Conservation (phyloP, 768 basidiomycete genomes). For the Strobilomyces confusus region DNA sequence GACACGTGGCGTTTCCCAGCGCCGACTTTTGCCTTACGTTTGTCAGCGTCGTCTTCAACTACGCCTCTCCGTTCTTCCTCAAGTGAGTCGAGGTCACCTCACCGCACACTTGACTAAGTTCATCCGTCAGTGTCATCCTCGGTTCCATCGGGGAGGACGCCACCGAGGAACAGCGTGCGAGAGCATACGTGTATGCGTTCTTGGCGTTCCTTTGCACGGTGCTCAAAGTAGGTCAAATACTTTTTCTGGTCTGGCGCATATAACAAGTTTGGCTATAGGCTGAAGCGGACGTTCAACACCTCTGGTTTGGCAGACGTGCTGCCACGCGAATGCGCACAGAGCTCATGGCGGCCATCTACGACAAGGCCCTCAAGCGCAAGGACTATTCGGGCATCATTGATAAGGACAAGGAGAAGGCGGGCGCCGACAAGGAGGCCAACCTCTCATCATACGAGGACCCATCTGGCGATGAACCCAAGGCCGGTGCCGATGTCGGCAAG, state of each 20-base stretch:
- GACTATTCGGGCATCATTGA: conserved; percentile 78
- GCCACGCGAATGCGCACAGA: conserved; percentile 68
- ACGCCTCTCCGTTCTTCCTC: conserved; percentile 80
- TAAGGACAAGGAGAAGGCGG: conserved; percentile 36
- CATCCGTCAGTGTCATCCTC: conserved; percentile 47
- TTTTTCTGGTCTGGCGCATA: not conserved
- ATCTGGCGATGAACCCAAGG: conserved; percentile 48
- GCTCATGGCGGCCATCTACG: conserved; percentile 83
- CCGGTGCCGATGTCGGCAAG: conserved; percentile 84
- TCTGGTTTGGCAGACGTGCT: conserved; percentile 81
- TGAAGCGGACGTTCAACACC: conserved; percentile 67
- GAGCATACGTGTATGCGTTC: conserved; percentile 76
- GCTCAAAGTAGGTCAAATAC: conserved; percentile 17
- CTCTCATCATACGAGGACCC: conserved; percentile 22
- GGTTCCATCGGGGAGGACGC: conserved; percentile 47
- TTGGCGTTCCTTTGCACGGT: conserved; percentile 61
- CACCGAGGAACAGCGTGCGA: conserved; percentile 47
- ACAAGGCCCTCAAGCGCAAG: conserved; percentile 79
- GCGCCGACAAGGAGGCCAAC: conserved; percentile 21
- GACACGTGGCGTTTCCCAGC: conserved; percentile 22
- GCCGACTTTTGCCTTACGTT: conserved; percentile 68
- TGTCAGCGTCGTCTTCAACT: conserved; percentile 70
- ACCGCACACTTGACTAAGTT: not conserved
- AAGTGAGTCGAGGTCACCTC: conserved; percentile 41
- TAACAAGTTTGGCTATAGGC: conserved; percentile 32